Base-by-base conservation (phyloP, 805 yeast species). In the Ogataea saltuana region DNA sequence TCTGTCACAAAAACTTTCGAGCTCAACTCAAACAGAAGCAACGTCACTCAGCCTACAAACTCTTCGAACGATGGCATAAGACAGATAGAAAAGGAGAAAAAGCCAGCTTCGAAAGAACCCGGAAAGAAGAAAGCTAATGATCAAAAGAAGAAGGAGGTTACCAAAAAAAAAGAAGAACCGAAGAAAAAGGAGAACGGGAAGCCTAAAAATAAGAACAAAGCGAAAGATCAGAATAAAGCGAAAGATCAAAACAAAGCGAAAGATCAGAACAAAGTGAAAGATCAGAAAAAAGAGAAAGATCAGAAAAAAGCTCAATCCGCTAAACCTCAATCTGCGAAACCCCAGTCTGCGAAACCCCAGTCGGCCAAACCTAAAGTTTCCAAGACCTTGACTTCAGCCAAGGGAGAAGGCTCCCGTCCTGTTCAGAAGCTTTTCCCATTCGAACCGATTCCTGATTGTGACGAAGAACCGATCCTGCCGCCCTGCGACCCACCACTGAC, bases 401-500 rank as follows among this genome's bases (percentile, higher is more conserved):
- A 22, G 25, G 25, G 25, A 22, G 25, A 22, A 22, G 10, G 23
- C 3, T 13, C 23, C 13, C n/a, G 6, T 11, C 37, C 17, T 11
- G 20, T 15, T 15, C 43, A 8, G 10, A 38, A 22, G 3, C 6
- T 29, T 12, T 17, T 29, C n/a, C 33, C 22, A 12, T 18, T 16
- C 4, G 19, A 16, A 36, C 15, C 22, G 19, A 4, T 4, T 8
- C 12, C 40, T 19, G 48, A 47, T 28, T 46, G 46, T 26, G 53
- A 50, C 22, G 52, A 47, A 10, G 31, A 31, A 12, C 22, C 35
- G 25, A 13, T 25, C 12, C n/a, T 13, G 6, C n/a, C 28, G 28
- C n/a, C 28, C 6, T 11, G 12, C 6, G 4, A 12, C 6, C 13
- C 26, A n/a, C 22, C 41, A 3, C 39, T 37, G 29, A 41, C 42